These are phyloP conservation scores for Chlorociboria aeruginascens DNA, from an alignment of 495 filamentous ascomycete species.

Conservation along the genomic window DNA sequence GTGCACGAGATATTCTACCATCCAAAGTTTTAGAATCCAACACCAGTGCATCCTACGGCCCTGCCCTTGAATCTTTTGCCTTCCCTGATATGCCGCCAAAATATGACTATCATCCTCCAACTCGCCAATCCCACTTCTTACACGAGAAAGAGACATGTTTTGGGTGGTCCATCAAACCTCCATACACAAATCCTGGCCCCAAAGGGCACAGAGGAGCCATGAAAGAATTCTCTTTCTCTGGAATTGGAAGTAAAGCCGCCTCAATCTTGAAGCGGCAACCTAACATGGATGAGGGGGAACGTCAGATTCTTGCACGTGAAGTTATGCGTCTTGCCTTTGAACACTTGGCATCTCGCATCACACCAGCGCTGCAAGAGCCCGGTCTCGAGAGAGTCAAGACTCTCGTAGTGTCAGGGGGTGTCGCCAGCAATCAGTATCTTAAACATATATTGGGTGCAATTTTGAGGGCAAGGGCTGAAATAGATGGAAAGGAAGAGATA, in stretches of 20 bases:
- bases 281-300: conserved; percentile 34
- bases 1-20: conserved; percentile 56
- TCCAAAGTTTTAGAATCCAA: conserved; percentile 14
- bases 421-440: conserved; percentile 73
- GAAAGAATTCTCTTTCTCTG: conserved; percentile 50
- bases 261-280: conserved; percentile 25
- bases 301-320: conserved; percentile 52
- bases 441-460: conserved; percentile 50
- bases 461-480: conserved; percentile 48
- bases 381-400: conserved; percentile 32
- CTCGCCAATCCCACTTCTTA: conserved; percentile 19
- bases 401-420: conserved; percentile 78
- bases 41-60: conserved; percentile 63
- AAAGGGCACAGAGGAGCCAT: conserved; percentile 22
- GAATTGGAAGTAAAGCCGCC: conserved; percentile 42
- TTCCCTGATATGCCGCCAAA: conserved; percentile 43
- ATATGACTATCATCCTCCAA: conserved; percentile 33
- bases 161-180: conserved; percentile 47
- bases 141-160: neutral
- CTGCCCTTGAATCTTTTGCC: conserved; percentile 61
- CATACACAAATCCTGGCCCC: conserved; percentile 34
- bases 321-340: conserved; percentile 77
- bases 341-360: conserved; percentile 62
- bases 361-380: conserved; percentile 44
- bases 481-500: conserved; percentile 49